Conservation (phyloP, 257 asterid species). For the Rauvolfia tetraphylla region DNA sequence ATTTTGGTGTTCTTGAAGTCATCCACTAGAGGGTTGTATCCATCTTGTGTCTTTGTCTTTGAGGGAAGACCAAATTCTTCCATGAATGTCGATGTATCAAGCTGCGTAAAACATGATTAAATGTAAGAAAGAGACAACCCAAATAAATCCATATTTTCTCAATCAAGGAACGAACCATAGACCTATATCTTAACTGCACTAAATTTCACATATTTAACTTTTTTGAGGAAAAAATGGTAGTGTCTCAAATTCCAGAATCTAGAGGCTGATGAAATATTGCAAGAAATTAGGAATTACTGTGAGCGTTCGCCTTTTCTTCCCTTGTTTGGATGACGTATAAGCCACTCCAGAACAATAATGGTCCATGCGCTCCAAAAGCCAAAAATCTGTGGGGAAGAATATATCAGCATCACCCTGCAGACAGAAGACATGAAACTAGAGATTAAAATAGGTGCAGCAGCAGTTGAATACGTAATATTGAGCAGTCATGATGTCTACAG, state of each 20-base stretch:
- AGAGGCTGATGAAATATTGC: background rate
- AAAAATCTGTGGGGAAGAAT: conserved; percentile 96
- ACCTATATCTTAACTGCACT: background rate
- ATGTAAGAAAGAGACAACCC: background rate
- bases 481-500: background rate
- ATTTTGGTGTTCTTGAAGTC: conserved; percentile 96
- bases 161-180: background rate
- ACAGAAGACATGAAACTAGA: background rate
- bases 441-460: too few species aligned
- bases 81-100: conserved; percentile 88
- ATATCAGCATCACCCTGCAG: conserved; percentile 95
- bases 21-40: conserved; percentile 92
- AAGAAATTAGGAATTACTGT: conserved; percentile 44
- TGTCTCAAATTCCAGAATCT: background rate
- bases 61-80: conserved; percentile 93
- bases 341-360: conserved; percentile 83
- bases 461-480: background rate
- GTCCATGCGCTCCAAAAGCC: conserved; percentile 79
- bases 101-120: conserved; percentile 41
- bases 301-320: conserved; percentile 87
- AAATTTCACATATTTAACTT: background rate
- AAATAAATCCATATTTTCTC: background rate
- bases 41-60: conserved; percentile 87
- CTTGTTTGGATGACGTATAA: conserved; percentile 53
- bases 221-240: background rate